A percentile compares a stretch with the other conserved stretches of the same genome.
These are phyloP conservation scores for Talaromyces stipitatus DNA, from an alignment of 495 filamentous ascomycete genomes.

Conservation along the genomic window DNA sequence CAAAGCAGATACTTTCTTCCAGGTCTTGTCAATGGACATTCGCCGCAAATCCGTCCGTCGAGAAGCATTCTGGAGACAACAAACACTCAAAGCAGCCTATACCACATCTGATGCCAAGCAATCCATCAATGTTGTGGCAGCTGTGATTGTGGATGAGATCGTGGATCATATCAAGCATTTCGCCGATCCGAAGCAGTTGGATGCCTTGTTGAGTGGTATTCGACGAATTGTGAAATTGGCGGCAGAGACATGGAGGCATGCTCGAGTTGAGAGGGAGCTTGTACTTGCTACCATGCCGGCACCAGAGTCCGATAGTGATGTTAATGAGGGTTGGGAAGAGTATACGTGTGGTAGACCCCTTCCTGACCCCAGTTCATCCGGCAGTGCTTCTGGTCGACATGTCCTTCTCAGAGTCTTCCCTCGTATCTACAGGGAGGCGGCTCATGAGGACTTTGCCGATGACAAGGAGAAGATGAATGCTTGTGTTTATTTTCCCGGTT, in stretches of 20 bases:
- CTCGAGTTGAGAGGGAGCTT: slow-evolving; percentile 54
- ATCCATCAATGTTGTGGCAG: slow-evolving; percentile 52
- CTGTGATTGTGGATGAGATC: slow-evolving; percentile 55
- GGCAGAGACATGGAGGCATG: slow-evolving; percentile 57
- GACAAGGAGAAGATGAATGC: slow-evolving; percentile 30
- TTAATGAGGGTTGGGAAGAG: slow-evolving; percentile 41
- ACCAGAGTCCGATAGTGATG: slow-evolving; percentile 30
- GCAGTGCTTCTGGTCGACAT: slow-evolving; percentile 25
- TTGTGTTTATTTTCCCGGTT: slow-evolving; percentile 43
- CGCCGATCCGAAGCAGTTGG: slow-evolving; percentile 45
- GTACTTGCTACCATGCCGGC: slow-evolving; percentile 48
- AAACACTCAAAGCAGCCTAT: slow-evolving; percentile 57
- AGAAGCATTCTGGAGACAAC: slow-evolving; percentile 57
- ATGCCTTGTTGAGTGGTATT: slow-evolving; percentile 43
- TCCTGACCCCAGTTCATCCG: slow-evolving; percentile 6
- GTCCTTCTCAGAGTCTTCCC: slow-evolving; percentile 49
- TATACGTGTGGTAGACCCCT: slow-evolving; percentile 24
- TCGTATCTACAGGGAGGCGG: slow-evolving; percentile 46
- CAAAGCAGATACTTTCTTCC: slow-evolving; percentile 55
- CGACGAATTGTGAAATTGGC: slow-evolving; percentile 55
- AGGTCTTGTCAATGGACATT: slow-evolving; percentile 53
- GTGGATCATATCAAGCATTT: slow-evolving; percentile 51
- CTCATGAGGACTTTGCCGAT: slow-evolving; percentile 44
- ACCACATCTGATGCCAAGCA: slow-evolving; percentile 55
- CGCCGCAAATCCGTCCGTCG: slow-evolving; percentile 53